Evolutionary conservation across 768 basidiomycete species (phyloP).

Genomic region (Fomitopsis serialis): DNA sequence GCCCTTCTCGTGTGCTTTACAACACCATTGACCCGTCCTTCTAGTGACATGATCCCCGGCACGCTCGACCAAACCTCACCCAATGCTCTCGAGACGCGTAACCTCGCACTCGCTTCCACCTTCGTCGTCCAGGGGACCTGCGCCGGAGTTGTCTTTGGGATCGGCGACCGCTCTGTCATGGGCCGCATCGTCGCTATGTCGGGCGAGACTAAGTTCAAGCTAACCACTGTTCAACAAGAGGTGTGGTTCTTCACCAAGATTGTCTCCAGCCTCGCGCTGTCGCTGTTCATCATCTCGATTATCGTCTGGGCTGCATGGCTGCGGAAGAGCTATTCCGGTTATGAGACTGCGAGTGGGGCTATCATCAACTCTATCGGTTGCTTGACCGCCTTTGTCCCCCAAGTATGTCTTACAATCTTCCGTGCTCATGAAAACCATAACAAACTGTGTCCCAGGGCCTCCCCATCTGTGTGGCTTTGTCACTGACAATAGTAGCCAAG

Average conservation of each 20-base stretch:
- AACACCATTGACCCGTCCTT: slow-evolving; percentile 22
- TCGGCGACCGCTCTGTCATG: slow-evolving; percentile 46
- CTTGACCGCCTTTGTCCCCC: slow-evolving; percentile 44
- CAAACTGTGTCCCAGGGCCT: slow-evolving; percentile 9
- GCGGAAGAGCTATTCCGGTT: slow-evolving; percentile 31
- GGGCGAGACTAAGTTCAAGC: slow-evolving; percentile 38
- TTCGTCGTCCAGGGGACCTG: slow-evolving; percentile 46
- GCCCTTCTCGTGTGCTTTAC: neutral
- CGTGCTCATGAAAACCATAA: neutral
- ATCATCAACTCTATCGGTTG: slow-evolving; percentile 57
- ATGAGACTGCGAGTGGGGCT: slow-evolving; percentile 44
- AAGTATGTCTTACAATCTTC: slow-evolving; percentile 40
- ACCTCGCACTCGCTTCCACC: slow-evolving; percentile 55
- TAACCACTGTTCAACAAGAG: slow-evolving; percentile 42
- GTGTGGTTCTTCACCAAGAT: slow-evolving; percentile 48
- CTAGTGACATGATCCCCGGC: slow-evolving; percentile 40
- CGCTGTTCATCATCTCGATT: slow-evolving; percentile 35
- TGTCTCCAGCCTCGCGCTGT: slow-evolving; percentile 37
- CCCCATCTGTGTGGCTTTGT: slow-evolving; percentile 52
- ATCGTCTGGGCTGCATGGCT: slow-evolving; percentile 34
- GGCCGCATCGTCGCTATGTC: slow-evolving; percentile 47
- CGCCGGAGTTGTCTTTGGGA: slow-evolving; percentile 40
- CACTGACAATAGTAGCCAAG: slow-evolving; percentile 36
- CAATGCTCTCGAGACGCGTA: slow-evolving; percentile 39
- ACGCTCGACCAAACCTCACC: slow-evolving; percentile 32